Evolutionary conservation across 345 rosid species (phyloP).

Genomic region (Eucalyptus pauciflora): DNA sequence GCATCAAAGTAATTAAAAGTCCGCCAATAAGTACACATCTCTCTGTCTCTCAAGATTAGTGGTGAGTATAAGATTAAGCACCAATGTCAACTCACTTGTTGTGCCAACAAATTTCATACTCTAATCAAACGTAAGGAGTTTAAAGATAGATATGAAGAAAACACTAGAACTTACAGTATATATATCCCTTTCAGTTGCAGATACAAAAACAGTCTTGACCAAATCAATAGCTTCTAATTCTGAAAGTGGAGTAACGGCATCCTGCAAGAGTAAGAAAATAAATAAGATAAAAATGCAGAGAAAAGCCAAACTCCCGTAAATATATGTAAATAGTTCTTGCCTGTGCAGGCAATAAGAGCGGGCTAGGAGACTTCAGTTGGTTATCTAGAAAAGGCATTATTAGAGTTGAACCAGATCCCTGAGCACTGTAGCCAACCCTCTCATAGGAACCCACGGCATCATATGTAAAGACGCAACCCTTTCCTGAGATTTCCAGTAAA

Average conservation of each 20-base stretch:
- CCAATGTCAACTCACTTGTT: neutral
- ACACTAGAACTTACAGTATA: constrained; percentile 58
- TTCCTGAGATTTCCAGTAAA: constrained; percentile 29
- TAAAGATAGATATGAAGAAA: neutral
- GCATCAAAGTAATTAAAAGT: neutral
- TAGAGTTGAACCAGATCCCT: constrained; percentile 88
- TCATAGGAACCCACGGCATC: constrained; percentile 99
- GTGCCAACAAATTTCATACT: neutral
- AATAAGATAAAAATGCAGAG: neutral
- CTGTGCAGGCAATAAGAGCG: constrained; percentile 73
- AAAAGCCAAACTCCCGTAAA: neutral
- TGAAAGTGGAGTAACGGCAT: constrained; percentile 85
- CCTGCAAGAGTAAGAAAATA: constrained; percentile 24
- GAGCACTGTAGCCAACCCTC: constrained; percentile 93
- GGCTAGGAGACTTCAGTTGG: constrained; percentile 95
- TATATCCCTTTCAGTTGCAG: constrained; percentile 97
- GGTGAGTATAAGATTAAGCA: neutral
- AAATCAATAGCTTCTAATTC: constrained; percentile 86
- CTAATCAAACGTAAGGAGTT: neutral
- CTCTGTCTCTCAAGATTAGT: neutral
- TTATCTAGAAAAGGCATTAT: constrained; percentile 96
- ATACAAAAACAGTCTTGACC: constrained; percentile 83
- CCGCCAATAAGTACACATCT: neutral
- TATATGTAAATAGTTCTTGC: constrained; percentile 17
- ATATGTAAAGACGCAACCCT: constrained; percentile 92